Conservation (phyloP, 2,329 filamentous ascomycete species). For the Fusarium algeriense region DNA sequence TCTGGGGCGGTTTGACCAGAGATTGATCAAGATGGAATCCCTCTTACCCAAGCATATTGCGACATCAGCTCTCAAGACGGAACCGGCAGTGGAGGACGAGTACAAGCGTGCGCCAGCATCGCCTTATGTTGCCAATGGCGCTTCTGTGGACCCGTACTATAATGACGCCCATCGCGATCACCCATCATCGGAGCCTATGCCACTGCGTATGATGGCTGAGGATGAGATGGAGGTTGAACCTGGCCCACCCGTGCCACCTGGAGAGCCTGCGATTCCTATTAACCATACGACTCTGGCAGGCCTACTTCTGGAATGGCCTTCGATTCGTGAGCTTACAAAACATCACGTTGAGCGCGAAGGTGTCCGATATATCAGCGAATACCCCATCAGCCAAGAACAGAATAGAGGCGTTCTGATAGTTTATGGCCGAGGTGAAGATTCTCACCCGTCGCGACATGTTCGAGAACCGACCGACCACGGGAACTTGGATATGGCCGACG, state of each 20-base stretch:
- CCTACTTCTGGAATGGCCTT: conserved; percentile 78
- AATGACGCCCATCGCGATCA: conserved; percentile 45
- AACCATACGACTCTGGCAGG: conserved; percentile 94
- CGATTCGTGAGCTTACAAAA: conserved; percentile 73
- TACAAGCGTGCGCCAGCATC: conserved; percentile 43
- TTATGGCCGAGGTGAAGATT: conserved; percentile 83
- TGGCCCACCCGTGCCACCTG: conserved; percentile 65
- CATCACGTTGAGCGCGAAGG: conserved; percentile 61
- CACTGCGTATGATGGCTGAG: conserved; percentile 53
- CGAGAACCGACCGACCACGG: conserved; percentile 57
- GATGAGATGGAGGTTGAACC: conserved; percentile 65
- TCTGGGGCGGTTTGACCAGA: conserved; percentile 55
- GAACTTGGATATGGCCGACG: conserved; percentile 58
- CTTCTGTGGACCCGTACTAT: conserved; percentile 40
- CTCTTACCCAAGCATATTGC: conserved; percentile 40
- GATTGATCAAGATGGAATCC: conserved; percentile 53
- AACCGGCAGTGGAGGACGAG: conserved; percentile 50
- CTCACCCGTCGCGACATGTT: conserved; percentile 66
- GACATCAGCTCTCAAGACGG: conserved; percentile 43
- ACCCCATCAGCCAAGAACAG: conserved; percentile 82
- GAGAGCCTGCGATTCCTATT: conserved; percentile 78
- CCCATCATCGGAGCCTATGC: conserved; percentile 44
- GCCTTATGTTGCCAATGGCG: conserved; percentile 41
- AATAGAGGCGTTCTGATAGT: conserved; percentile 79
- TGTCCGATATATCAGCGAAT: conserved; percentile 72